Base-by-base conservation (phyloP, 805 yeast genomes). In the Lipomyces yamadae region DNA sequence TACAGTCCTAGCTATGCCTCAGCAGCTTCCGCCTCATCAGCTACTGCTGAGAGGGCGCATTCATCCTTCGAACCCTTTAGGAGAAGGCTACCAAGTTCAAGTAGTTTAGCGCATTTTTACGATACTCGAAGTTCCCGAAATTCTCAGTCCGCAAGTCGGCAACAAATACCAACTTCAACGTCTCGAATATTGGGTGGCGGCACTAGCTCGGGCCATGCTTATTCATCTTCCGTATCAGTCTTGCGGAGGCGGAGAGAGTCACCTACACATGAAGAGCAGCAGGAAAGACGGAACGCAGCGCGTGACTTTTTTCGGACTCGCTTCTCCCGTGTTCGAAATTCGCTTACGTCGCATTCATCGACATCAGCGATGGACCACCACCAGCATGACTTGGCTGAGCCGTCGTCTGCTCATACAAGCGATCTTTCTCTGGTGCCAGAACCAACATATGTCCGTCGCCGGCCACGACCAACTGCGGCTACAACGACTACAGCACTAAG, bases 361-460 rank as follows among this genome's bases (percentile, higher is more conserved):
- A 42, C 24, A 18, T 42, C 56, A 50, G 50, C 54, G 1, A 30
- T 53, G 11, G 61, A 54, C 5, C 56, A 35, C 45, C 18, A 53
- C 10, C 6, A 15, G 8, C 15, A 33, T 11, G 60, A 52, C 13
- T 37, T 29, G 30, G n/a, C 52, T 32, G 42, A 18, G n/a, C 45
- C 32, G 39, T n/a, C 53, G 29, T 10, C 50, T 18, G 54, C 61
- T 4, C 58, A 32, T 32, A 15, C 52, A 5, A 33, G 34, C 13
- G 60, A 60, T 15, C n/a, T 56, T 35, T 63, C 71, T 10, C 56
- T 68, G 2, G 56, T 50, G 3, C 71, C 71, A 11, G 71, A 68
- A 53, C 71, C 71, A 4, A 50, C 67, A 7, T 68, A 68, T 37
- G 58, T 68, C 34, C 65, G 71, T 3, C 70, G 71, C 39, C 56